Base-by-base conservation (phyloP, 495 filamentous ascomycete genomes). In the Friedmanniomyces endolithicus region DNA sequence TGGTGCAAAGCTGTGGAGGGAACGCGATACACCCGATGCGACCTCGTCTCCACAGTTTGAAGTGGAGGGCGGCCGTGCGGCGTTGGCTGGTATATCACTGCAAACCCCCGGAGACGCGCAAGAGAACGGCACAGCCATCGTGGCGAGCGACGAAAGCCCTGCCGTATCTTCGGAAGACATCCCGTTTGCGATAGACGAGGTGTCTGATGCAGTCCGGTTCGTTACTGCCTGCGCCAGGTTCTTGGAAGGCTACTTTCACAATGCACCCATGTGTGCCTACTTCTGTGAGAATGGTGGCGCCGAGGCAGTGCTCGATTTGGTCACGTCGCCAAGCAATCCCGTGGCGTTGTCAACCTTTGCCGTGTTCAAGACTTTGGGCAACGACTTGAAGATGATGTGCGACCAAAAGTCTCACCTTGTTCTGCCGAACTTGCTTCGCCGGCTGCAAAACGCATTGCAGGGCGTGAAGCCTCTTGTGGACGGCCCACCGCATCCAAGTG, bases 361-460 rank as follows among this genome's bases (percentile, higher is more conserved):
- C 48, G 80, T 83, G 8, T 80, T 75, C 48, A 77, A 81, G 33
- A 79, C 82, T 50, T 72, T 95, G 27, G 75, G 78, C 8, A 78
- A 78, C 16, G 82, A 92, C n/a, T 71, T 94, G 16, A 81, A 90
- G 56, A 75, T 83, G 58, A 75, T 94, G 53, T 80, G 88, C 33
- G 94, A 97, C 64, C 79, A 80, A 16, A 89, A 86, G 62, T 84
- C 90, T 19, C 81, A 92, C 64, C 70, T 90, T 9, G 82, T 88
- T 1, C 70, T 97, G 12, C 88, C 88, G 0, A 87, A 87, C 9
- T 68, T 96, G 24, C 68, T 96, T 22, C 78, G 80, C 55, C 79
- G 87, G 43, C 77, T 84, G 9, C 85, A 94, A 59, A 68, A 66
- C 25, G 79, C 82, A 20, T 70, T 90, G 33, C 75, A 87, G 59